These are phyloP conservation scores for Fusarium gaditjirri DNA, from an alignment of 2,329 filamentous ascomycete genomes.

Conservation along the genomic window DNA sequence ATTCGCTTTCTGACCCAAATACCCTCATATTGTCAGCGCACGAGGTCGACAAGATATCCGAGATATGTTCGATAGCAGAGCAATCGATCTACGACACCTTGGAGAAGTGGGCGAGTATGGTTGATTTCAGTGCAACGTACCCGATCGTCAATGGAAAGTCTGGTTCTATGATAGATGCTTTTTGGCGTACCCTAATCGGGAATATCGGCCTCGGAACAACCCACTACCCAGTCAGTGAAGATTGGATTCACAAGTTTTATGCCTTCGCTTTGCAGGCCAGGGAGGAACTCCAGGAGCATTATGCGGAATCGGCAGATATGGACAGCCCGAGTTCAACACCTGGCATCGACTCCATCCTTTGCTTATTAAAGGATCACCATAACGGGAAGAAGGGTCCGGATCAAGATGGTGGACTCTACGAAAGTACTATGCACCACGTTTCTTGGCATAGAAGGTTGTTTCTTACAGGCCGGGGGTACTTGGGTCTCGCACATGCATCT, in stretches of 20 bases:
- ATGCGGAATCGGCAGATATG: fast-evolving
- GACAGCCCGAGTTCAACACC: neutral
- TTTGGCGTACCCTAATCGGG: neutral
- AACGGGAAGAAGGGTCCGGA: fast-evolving
- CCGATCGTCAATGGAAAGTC: fast-evolving
- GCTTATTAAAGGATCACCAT: fast-evolving
- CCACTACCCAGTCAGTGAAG: fast-evolving
- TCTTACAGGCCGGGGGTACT: fast-evolving
- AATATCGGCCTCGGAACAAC: neutral
- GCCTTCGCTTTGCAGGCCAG: neutral
- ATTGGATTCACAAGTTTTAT: neutral
- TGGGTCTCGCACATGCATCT: neutral
- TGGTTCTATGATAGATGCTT: fast-evolving
- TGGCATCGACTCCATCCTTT: neutral
- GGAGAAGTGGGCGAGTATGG: neutral
- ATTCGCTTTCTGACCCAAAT: fast-evolving
- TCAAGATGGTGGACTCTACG: fast-evolving
- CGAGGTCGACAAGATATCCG: neutral
- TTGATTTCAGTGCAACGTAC: neutral
- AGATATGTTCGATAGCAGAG: neutral
- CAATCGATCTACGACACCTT: fast-evolving
- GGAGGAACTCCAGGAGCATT: fast-evolving
- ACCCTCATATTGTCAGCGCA: fast-evolving
- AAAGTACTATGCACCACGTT: neutral
- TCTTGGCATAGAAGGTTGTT: neutral